These are phyloP conservation scores for Lachnellula suecica DNA, from an alignment of 2,329 filamentous ascomycete species.

Conservation along the genomic window DNA sequence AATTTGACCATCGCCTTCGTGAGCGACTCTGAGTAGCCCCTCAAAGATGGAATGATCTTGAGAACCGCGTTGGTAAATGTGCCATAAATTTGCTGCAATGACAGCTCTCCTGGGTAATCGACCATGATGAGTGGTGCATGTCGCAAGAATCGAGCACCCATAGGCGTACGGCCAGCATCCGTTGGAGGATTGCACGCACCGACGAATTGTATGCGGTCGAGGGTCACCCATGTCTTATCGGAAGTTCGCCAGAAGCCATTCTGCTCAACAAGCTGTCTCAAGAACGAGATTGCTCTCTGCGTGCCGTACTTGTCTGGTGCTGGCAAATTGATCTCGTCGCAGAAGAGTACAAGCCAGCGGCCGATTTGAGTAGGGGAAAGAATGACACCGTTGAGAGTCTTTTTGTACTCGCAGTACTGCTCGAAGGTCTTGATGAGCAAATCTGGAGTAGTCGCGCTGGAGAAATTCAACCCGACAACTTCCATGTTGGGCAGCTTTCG, in stretches of 20 bases:
- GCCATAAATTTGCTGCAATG: slow-evolving; percentile 94
- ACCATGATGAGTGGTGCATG: slow-evolving; percentile 99
- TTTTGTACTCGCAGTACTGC: slow-evolving; percentile 99
- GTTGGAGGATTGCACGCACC: slow-evolving; percentile 98
- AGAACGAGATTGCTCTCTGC: slow-evolving; percentile 93
- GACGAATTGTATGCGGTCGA: slow-evolving; percentile 98
- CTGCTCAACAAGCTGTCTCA: slow-evolving; percentile 96
- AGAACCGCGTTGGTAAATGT: slow-evolving; percentile 96
- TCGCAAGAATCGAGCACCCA: slow-evolving; percentile 89
- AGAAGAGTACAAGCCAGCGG: slow-evolving; percentile 97
- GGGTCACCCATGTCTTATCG: slow-evolving; percentile 95
- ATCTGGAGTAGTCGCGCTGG: slow-evolving; percentile 95
- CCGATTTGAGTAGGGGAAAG: slow-evolving; percentile 96
- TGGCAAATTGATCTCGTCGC: slow-evolving; percentile 98
- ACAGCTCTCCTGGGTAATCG: slow-evolving; percentile 94
- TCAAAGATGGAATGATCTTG: slow-evolving; percentile 93
- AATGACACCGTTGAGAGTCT: slow-evolving; percentile 93
- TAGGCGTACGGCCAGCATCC: slow-evolving; percentile 91
- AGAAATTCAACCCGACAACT: slow-evolving; percentile 98
- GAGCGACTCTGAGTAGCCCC: slow-evolving; percentile 89
- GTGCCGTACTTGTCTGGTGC: slow-evolving; percentile 97
- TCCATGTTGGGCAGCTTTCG: slow-evolving; percentile 98
- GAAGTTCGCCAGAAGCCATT: slow-evolving; percentile 99
- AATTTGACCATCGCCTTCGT: slow-evolving; percentile 98
- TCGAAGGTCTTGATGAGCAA: slow-evolving; percentile 98